Evolutionary conservation across 305 asterid species (phyloP).

Genomic region (Fraxinus sp.): DNA sequence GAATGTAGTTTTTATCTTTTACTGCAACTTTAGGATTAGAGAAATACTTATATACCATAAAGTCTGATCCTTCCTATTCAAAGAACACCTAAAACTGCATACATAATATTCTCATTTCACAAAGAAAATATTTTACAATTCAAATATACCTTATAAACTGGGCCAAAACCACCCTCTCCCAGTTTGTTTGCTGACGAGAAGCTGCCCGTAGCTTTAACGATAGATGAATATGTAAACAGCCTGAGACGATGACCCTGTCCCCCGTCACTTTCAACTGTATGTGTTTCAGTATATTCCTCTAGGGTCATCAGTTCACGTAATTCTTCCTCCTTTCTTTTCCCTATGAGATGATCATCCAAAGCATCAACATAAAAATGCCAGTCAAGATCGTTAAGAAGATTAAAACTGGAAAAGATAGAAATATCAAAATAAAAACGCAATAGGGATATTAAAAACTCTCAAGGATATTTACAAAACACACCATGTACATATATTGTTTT

Average conservation of each 20-base stretch:
- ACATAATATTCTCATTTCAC: background rate
- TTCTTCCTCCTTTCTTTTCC: constrained; percentile 29
- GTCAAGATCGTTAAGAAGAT: background rate
- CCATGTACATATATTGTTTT: no score
- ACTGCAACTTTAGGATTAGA: background rate
- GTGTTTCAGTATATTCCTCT: constrained; percentile 31
- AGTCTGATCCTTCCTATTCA: background rate
- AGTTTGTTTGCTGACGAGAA: constrained; percentile 36
- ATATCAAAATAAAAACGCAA: background rate
- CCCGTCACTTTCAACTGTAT: constrained; percentile 19
- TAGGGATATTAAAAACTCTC: background rate
- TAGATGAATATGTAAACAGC: constrained; percentile 27
- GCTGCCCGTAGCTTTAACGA: constrained; percentile 33
- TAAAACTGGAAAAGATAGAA: background rate
- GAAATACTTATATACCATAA: no score
- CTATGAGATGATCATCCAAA: constrained; percentile 10
- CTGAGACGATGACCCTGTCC: constrained; percentile 27
- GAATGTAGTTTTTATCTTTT: no score
- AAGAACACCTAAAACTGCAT: background rate
- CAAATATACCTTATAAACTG: constrained; percentile 39
- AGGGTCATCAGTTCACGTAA: constrained; percentile 26
- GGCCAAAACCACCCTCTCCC: constrained; percentile 55
- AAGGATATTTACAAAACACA: background rate
- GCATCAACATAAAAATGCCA: background rate
- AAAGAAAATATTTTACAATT: background rate